Conservation (phyloP, 1,284 basidiomycete species). For the Naganishia cerealis region DNA sequence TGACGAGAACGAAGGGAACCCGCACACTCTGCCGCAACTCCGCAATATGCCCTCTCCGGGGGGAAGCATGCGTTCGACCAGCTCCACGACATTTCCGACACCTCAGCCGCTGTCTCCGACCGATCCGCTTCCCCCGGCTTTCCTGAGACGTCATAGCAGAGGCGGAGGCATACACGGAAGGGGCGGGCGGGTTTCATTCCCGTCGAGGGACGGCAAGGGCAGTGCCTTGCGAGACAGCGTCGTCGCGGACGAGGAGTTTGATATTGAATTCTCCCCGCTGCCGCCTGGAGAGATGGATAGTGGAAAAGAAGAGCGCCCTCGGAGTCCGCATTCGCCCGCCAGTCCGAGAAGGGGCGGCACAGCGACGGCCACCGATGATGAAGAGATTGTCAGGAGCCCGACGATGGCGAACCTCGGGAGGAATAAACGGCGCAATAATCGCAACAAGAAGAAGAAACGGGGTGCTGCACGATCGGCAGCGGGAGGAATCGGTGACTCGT, state of each 20-base stretch:
- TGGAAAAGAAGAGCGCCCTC: background rate
- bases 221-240: conserved; percentile 22
- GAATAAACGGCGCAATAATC: conserved; percentile 11
- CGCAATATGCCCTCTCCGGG: conserved; percentile 3
- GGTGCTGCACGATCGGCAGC: background rate
- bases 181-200: background rate
- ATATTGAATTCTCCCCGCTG: background rate
- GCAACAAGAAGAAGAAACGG: conserved; percentile 21
- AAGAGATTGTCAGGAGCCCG: conserved; percentile 23
- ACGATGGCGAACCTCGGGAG: conserved; percentile 13
- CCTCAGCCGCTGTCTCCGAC: conserved; percentile 18
- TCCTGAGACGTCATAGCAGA: background rate
- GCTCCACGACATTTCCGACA: conserved; percentile 7
- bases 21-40: conserved; percentile 11
- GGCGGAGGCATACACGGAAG: too few species aligned
- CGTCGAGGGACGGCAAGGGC: background rate
- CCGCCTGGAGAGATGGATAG: background rate
- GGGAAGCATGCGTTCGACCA: conserved; percentile 3
- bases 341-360: background rate
- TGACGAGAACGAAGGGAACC: conserved; percentile 18
- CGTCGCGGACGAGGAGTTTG: conserved; percentile 20
- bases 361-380: conserved; percentile 18
- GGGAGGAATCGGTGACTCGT: background rate
- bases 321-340: background rate
- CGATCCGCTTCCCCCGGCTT: conserved; percentile 19